A percentile compares a stretch with the other conserved stretches of the same genome.
Evolutionary conservation across 2,329 filamentous ascomycete species (phyloP).

Genomic region (Fonsecaea multimorphosa): DNA sequence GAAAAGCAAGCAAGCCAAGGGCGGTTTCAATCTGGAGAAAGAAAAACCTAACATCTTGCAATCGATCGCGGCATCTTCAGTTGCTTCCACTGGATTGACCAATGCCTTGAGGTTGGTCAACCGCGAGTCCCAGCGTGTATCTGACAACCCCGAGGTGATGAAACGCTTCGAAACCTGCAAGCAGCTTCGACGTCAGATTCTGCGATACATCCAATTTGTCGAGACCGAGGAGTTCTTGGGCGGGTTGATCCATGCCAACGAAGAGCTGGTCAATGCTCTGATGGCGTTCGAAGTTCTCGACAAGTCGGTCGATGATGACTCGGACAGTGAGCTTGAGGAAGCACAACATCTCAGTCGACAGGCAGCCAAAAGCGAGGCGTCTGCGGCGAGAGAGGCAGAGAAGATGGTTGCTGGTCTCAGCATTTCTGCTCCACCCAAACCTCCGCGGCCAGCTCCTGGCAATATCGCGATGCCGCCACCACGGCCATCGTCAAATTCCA

Average conservation of each 20-base stretch:
- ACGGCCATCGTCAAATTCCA: constrained; percentile 35
- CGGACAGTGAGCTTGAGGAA: constrained; percentile 67
- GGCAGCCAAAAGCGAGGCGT: constrained; percentile 35
- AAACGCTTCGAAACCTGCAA: constrained; percentile 87
- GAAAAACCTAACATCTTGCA: constrained; percentile 88
- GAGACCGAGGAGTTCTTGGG: constrained; percentile 92
- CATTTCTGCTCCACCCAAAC: constrained; percentile 56
- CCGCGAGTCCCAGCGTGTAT: constrained; percentile 84
- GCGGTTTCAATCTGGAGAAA: constrained; percentile 76
- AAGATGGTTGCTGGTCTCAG: constrained; percentile 54
- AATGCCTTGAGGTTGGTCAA: constrained; percentile 91
- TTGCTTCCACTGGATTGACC: constrained; percentile 86
- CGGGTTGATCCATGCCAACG: constrained; percentile 88
- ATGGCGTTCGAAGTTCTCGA: constrained; percentile 96
- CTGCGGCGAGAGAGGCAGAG: constrained; percentile 42
- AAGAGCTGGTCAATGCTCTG: constrained; percentile 89
- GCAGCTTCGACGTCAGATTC: constrained; percentile 77
- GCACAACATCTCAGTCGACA: constrained; percentile 48
- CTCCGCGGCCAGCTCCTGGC: constrained; percentile 46
- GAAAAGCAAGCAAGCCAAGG: constrained; percentile 58
- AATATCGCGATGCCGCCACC: constrained; percentile 32
- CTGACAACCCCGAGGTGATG: constrained; percentile 77
- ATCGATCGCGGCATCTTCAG: constrained; percentile 85
- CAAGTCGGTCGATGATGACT: constrained; percentile 64
- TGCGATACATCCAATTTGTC: constrained; percentile 91